Base-by-base conservation (phyloP, 164 flowering plant genomes). In the Magnolia changhungtana region DNA sequence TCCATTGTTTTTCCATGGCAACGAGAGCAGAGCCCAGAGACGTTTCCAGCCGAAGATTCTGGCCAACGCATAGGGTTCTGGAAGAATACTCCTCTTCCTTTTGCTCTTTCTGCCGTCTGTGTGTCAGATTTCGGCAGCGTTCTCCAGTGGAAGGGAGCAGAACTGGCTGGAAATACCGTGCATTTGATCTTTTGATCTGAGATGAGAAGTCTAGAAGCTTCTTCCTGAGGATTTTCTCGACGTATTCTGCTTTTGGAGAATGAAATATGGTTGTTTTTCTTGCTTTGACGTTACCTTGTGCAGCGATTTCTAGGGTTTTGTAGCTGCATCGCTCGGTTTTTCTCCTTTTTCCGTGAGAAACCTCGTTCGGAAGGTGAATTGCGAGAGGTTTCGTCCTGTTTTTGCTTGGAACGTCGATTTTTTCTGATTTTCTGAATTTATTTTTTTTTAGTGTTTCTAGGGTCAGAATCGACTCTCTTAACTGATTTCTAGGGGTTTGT, bases 401-500 rank as follows among this genome's bases (percentile, higher is more conserved):
- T 31, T 27, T 27, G 8, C 45, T 29, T 29, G 50, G 27, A 67
- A 24, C 50, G n/a, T 67, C n/a, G 8, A 24, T 18, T 24, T 1
- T 14, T 9, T 13, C 23, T 13, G 71, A 1, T 67, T 67, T 67
- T 29, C 50, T 67, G 71, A 16, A 37, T 31, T 27, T 27, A 1
- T 29, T 67, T 67, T 29, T 24, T 27, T 1, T 27, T n/a, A 50
- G 49, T 67, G 1, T 67, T 67, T 10, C 16, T 67, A 31, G 71
- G 50, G 20, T 67, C 71, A 6, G 29, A 21, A 49, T 49, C 58
- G 72, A 23, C 70, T 10, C 2, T 67, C 20, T 67, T 67, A 1
- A 64, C 58, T 1, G 58, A n/a, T 68, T 70, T 79, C 72, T 75
- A 71, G 77, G 77, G 77, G 71, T 78, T 63, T 45, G 63, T 59